These are phyloP conservation scores for Ploettnerulaceae sp. DNA, from an alignment of 2,329 filamentous ascomycete species.

Conservation along the genomic window DNA sequence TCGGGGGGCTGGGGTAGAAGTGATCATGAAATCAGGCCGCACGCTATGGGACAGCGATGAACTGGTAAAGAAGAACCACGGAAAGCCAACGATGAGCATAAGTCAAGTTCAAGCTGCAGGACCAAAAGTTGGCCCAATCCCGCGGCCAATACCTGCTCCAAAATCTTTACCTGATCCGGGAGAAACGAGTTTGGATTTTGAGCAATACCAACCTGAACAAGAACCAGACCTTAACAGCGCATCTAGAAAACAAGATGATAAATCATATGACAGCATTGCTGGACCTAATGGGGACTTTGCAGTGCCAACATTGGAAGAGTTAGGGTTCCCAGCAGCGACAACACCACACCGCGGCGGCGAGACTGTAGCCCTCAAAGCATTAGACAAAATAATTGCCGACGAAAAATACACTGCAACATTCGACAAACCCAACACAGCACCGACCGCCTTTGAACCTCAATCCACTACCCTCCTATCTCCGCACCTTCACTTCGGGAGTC, in stretches of 20 bases:
- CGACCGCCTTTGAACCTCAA: constrained; percentile 67
- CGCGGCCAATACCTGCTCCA: constrained; percentile 57
- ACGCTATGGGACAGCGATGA: constrained; percentile 72
- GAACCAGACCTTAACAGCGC: constrained; percentile 56
- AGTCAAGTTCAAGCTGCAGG: constrained; percentile 60
- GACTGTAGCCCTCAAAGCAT: constrained; percentile 51
- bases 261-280: constrained; percentile 54
- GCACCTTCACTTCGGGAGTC: constrained; percentile 67
- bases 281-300: constrained; percentile 66
- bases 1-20: constrained; percentile 59
- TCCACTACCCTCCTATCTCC: constrained; percentile 70
- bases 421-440: constrained; percentile 70
- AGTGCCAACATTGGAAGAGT: constrained; percentile 65
- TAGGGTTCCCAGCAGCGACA: constrained; percentile 64
- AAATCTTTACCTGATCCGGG: constrained; percentile 59
- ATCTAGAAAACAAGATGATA: constrained; percentile 49
- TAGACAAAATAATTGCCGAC: constrained; percentile 56
- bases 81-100: constrained; percentile 72
- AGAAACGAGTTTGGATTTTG: constrained; percentile 53
- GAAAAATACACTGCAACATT: constrained; percentile 68
- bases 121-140: constrained; percentile 56
- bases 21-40: constrained; percentile 59
- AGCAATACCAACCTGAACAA: constrained; percentile 47
- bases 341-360: constrained; percentile 70
- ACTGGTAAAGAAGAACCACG: constrained; percentile 58